These are phyloP conservation scores for Tagetes patula DNA, from an alignment of 129 eudicot genomes.

Conservation along the genomic window DNA sequence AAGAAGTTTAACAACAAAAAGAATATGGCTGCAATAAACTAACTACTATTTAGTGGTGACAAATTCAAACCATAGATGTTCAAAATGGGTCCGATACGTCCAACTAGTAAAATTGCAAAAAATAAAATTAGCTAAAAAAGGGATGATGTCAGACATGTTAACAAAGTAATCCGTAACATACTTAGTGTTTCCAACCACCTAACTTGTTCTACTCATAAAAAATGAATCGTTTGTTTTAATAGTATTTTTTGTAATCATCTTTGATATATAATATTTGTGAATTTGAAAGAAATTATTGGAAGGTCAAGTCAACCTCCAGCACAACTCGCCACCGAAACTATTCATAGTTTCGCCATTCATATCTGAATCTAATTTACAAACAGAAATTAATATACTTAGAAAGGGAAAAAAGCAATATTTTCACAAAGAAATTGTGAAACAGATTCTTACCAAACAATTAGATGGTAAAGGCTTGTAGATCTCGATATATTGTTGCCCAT, in stretches of 20 bases:
- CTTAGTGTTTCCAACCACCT: neutral
- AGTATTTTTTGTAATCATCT: neutral
- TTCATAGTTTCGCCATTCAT: neutral
- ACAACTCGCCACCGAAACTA: slow-evolving; percentile 4
- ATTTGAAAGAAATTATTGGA: neutral
- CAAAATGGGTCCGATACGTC: neutral
- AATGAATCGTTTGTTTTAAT: slow-evolving; percentile 5
- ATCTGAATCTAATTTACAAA: neutral
- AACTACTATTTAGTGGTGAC: neutral
- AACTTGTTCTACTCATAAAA: too few relatives aligned
- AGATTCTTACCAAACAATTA: slow-evolving; percentile 57
- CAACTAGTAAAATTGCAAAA: neutral
- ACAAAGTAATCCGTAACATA: neutral
- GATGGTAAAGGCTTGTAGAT: slow-evolving; percentile 86
- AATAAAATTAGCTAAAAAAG: neutral
- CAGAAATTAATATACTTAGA: neutral
- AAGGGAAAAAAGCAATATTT: neutral
- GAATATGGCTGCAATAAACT: neutral
- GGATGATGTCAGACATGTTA: neutral
- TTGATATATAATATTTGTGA: neutral
- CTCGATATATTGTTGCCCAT: slow-evolving; percentile 95
- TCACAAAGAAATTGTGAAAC: slow-evolving; percentile 17
- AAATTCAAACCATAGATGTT: neutral
- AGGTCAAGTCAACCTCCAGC: neutral
- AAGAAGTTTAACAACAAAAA: slow-evolving; percentile 2